Base-by-base conservation (phyloP, 345 rosid species). In the Hypericum perforatum region DNA sequence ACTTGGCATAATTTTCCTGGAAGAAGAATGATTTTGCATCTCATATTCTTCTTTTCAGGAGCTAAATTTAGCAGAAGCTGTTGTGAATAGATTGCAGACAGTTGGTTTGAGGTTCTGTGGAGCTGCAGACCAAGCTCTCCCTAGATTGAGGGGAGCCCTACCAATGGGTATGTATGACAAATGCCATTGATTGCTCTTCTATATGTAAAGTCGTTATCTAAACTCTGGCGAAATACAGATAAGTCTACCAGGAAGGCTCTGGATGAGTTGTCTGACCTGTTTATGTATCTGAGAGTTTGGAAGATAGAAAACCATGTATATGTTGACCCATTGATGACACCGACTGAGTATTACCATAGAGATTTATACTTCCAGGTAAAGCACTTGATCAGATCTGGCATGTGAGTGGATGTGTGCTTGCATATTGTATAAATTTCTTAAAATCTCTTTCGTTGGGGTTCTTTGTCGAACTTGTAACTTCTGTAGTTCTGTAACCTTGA, bases 31-130 rank as follows among this genome's bases (percentile, higher is more conserved):
- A 10, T 29, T 7, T 57, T 1, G 38, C 59, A 8, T 49, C 41
- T 61, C 63, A 29, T 45, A 41, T 51, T 49, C 32, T 41, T 66
- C 43, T 41, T 61, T 73, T 46, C 85, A 91, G 98, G 98, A 84
- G 62, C 76, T 91, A 64, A 76, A 82, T 57, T 79, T 91, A 70
- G 92, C 73, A 46, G 98, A 84, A 74, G 95, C 84, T 70, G 79
- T 74, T 58, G 98, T 87, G 54, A 87, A 91, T 70, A 82, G 95
- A 73, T 74, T 91, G 76, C 95, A 87, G 78, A 82, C 95, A 58
- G 96, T 85, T 66, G 85, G 81, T 54, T 77, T 80, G 62, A 81
- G 98, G 74, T 91, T 91, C 68, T 91, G 96, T 71, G 96, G 95
- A 64, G 63, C 81, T 74, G 86, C 86, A 58, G 85, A 87, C 60